These are phyloP conservation scores for Inga leiocalycina DNA, from an alignment of 306 rosid species.

Conservation along the genomic window DNA sequence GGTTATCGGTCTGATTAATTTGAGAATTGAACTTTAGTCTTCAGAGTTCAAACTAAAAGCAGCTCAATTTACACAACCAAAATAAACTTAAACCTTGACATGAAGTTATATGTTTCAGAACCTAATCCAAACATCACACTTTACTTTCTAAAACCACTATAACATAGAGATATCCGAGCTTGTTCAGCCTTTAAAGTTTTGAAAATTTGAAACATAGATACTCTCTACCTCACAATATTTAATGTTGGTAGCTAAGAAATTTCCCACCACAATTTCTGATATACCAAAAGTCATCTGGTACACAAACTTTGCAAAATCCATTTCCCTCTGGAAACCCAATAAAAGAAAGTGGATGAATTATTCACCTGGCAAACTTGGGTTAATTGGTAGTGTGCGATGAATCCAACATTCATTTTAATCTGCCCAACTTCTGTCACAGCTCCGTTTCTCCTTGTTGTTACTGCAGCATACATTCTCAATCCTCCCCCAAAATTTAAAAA, in stretches of 20 bases:
- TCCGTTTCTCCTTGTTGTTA: slow-evolving; percentile 57
- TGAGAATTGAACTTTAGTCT: too few species aligned
- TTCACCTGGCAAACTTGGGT: slow-evolving; percentile 95
- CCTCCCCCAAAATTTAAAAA: slow-evolving; percentile 46
- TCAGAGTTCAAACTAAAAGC: neutral
- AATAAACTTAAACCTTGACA: slow-evolving; percentile 12
- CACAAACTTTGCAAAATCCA: neutral
- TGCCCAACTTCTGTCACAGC: slow-evolving; percentile 69
- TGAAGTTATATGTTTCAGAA: slow-evolving; percentile 8
- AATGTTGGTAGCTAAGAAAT: neutral
- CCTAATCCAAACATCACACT: neutral
- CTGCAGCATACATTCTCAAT: slow-evolving; percentile 80
- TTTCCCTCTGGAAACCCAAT: neutral
- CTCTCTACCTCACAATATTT: neutral
- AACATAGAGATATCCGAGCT: neutral
- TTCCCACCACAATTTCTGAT: neutral
- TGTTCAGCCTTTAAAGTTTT: neutral
- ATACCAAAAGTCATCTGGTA: neutral
- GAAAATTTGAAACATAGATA: neutral
- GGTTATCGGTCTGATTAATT: too few species aligned
- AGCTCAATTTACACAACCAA: neutral
- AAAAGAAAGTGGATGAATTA: slow-evolving; percentile 4
- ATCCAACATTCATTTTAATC: slow-evolving; percentile 89
- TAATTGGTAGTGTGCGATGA: slow-evolving; percentile 76
- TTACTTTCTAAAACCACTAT: too few species aligned